Conservation (phyloP, 306 rosid species). For the Ammopiptanthus mongolicus region DNA sequence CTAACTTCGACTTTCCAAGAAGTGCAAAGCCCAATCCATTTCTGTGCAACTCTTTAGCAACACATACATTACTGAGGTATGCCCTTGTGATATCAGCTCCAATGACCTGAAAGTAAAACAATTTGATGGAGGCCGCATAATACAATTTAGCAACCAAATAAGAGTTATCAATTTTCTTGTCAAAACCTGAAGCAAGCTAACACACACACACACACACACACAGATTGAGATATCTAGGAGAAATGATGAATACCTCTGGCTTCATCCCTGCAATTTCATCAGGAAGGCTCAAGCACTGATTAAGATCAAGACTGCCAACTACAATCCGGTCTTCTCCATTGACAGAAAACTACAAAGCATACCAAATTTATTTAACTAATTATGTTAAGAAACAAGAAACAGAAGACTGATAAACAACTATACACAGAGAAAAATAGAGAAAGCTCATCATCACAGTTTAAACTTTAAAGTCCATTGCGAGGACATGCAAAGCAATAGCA, state of each 20-base stretch:
- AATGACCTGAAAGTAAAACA: constrained; percentile 44
- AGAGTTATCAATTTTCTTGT: background rate
- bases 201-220: background rate
- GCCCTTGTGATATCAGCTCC: constrained; percentile 82
- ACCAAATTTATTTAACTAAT: background rate
- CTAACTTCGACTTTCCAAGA: constrained; percentile 66
- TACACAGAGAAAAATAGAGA: background rate
- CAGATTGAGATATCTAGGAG: constrained; percentile 3
- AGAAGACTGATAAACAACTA: background rate
- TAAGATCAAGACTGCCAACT: constrained; percentile 79
- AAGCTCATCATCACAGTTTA: background rate
- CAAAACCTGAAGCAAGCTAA: background rate
- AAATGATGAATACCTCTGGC: constrained; percentile 60
- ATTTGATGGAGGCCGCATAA: background rate
- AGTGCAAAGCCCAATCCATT: constrained; percentile 78
- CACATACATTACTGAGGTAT: constrained; percentile 91
- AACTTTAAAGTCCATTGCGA: background rate
- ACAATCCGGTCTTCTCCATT: constrained; percentile 72
- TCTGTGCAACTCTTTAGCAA: constrained; percentile 76
- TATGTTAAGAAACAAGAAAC: constrained; percentile 20
- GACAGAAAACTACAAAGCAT: constrained; percentile 53
- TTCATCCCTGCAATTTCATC: constrained; percentile 78
- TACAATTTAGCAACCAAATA: constrained; percentile 1
- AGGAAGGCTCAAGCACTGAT: constrained; percentile 80
- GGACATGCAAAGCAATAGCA: background rate